A percentile compares a stretch with the other conserved stretches of the same genome.
phyloP scores from a whole-genome alignment of 129 eudicot genomes.

The Flaveria ramosissima region DNA sequence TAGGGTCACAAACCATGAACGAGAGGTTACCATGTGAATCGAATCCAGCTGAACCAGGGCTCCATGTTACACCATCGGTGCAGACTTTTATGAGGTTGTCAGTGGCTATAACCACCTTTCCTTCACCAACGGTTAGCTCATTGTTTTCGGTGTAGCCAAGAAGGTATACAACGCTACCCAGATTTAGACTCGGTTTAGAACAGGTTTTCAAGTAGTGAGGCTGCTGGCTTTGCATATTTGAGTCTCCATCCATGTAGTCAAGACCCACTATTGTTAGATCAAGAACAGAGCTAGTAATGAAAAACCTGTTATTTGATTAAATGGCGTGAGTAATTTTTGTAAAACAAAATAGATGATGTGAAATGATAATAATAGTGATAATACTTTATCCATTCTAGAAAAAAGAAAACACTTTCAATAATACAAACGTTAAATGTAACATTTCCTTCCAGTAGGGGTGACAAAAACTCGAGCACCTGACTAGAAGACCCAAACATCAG shows the following conservation, averaged over 20 bases:
- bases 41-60: conserved; percentile 95
- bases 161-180: conserved; percentile 72
- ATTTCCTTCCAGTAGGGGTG: neutral
- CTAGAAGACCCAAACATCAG: neutral
- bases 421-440: neutral
- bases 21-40: conserved; percentile 87
- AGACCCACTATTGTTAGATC: conserved; percentile 95
- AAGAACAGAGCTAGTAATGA: conserved; percentile 89
- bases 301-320: conserved; percentile 64
- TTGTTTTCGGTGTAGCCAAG: conserved; percentile 66
- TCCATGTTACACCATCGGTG: conserved; percentile 82
- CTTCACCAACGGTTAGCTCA: conserved; percentile 81
- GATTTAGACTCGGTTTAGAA: conserved; percentile 68
- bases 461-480: neutral
- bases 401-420: neutral
- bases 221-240: conserved; percentile 49
- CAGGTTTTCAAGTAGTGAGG: conserved; percentile 78
- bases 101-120: conserved; percentile 91
- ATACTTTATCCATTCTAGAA: neutral
- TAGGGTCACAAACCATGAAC: conserved; percentile 97
- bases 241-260: conserved; percentile 72
- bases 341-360: conserved; percentile 3
- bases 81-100: conserved; percentile 89
- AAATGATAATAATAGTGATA: neutral
- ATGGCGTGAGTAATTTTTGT: conserved; percentile 18